phyloP scores from a whole-genome alignment of 768 basidiomycete genomes.

The Suillus americanus region DNA sequence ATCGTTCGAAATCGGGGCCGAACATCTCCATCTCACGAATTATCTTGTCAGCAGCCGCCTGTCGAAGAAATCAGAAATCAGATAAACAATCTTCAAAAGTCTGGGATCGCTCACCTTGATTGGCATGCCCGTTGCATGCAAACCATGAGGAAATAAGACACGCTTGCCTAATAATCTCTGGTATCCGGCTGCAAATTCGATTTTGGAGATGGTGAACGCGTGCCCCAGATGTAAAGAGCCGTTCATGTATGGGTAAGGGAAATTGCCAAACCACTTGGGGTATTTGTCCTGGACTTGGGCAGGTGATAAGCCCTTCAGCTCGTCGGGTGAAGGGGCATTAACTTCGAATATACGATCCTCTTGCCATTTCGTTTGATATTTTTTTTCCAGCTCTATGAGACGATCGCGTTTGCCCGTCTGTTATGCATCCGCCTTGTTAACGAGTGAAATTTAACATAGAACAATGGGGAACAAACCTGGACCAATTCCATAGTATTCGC shows the following conservation, averaged over 20 bases:
- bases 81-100: not conserved
- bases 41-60: conserved; percentile 98
- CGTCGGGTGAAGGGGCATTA: conserved; percentile 70
- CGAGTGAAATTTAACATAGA: not conserved
- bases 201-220: conserved; percentile 97
- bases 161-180: conserved; percentile 94
- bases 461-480: conserved; percentile 40
- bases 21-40: conserved; percentile 97
- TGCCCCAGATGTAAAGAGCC: conserved; percentile 96
- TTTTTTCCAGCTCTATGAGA: conserved; percentile 77
- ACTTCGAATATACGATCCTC: conserved; percentile 80
- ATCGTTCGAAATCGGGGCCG: conserved; percentile 79
- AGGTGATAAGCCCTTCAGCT: conserved; percentile 61
- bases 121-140: conserved; percentile 98
- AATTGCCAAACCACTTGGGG: conserved; percentile 98
- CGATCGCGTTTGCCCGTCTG: conserved; percentile 95
- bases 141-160: conserved; percentile 94
- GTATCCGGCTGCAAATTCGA: conserved; percentile 95
- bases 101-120: conserved; percentile 75
- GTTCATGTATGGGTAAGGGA: conserved; percentile 98
- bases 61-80: not conserved
- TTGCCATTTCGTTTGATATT: conserved; percentile 83
- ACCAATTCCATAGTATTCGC: conserved; percentile 66
- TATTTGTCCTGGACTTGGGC: conserved; percentile 69
- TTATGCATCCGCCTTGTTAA: conserved; percentile 9